phyloP scores from a whole-genome alignment of 331 rosid species.

The Cydonia oblonga region DNA sequence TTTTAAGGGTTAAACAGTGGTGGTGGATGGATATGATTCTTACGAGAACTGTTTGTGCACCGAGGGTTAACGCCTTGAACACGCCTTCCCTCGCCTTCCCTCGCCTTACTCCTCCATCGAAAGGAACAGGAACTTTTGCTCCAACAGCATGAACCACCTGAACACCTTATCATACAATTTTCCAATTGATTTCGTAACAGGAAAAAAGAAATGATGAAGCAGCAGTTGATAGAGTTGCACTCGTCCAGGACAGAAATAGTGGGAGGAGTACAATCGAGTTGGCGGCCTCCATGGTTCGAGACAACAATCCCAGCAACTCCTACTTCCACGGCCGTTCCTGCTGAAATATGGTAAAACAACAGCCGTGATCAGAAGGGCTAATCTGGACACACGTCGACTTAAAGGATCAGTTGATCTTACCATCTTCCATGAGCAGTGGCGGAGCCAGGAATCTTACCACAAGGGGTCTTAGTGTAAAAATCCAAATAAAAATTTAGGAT shows the following conservation, averaged over 20 bases:
- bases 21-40: slow-evolving; percentile 4
- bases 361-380: neutral
- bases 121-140: slow-evolving; percentile 38
- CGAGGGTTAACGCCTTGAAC: slow-evolving; percentile 54
- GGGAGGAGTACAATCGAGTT: slow-evolving; percentile 43
- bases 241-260: slow-evolving; percentile 54
- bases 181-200: neutral
- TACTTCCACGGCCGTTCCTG: slow-evolving; percentile 39
- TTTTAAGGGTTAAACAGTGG: neutral
- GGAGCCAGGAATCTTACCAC: too few relatives aligned
- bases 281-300: slow-evolving; percentile 59
- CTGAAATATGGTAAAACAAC: slow-evolving; percentile 16
- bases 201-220: neutral
- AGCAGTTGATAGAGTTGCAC: slow-evolving; percentile 6
- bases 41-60: slow-evolving; percentile 53
- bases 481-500: too few relatives aligned
- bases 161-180: neutral
- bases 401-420: slow-evolving; percentile 17
- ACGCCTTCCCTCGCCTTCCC: slow-evolving; percentile 33
- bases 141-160: slow-evolving; percentile 47
- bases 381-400: neutral
- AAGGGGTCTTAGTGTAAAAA: too few relatives aligned
- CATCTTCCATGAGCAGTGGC: slow-evolving; percentile 40
- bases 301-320: slow-evolving; percentile 47
- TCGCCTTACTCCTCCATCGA: slow-evolving; percentile 53